These are phyloP conservation scores for Medicago lupulina DNA, from an alignment of 306 rosid genomes.

Conservation along the genomic window DNA sequence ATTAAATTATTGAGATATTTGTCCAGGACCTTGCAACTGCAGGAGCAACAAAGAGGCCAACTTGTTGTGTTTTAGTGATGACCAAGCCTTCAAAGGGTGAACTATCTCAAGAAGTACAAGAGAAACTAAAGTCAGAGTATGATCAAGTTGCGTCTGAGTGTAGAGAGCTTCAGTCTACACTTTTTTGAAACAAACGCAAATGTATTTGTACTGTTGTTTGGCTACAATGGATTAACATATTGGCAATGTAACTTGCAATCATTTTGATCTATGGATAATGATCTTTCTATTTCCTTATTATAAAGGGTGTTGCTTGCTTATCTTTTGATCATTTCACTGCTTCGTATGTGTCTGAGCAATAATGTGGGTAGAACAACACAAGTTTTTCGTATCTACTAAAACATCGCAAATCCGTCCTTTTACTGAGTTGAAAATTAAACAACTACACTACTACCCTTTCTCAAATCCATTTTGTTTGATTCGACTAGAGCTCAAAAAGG, in stretches of 20 bases:
- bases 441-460: too few relatives aligned
- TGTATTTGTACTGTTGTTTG: constrained; percentile 22
- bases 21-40: constrained; percentile 92
- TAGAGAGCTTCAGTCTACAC: constrained; percentile 57
- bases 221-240: constrained; percentile 30
- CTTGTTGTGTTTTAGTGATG: constrained; percentile 85
- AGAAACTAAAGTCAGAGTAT: constrained; percentile 71
- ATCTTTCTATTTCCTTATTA: constrained; percentile 2
- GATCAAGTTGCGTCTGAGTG: constrained; percentile 74
- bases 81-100: constrained; percentile 89
- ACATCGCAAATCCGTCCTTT: too few relatives aligned
- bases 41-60: constrained; percentile 97
- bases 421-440: too few relatives aligned
- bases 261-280: constrained; percentile 32
- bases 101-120: constrained; percentile 65
- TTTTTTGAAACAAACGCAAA: constrained; percentile 59
- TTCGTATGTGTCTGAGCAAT: too few relatives aligned
- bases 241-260: constrained; percentile 19
- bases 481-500: too few relatives aligned
- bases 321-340: background rate
- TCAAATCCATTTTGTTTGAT: too few relatives aligned
- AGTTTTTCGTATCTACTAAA: too few relatives aligned
- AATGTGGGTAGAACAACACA: too few relatives aligned
- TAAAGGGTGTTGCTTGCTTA: background rate
- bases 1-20: background rate